Conservation (phyloP, 495 filamentous ascomycete genomes). For the Apodospora peruviana region DNA sequence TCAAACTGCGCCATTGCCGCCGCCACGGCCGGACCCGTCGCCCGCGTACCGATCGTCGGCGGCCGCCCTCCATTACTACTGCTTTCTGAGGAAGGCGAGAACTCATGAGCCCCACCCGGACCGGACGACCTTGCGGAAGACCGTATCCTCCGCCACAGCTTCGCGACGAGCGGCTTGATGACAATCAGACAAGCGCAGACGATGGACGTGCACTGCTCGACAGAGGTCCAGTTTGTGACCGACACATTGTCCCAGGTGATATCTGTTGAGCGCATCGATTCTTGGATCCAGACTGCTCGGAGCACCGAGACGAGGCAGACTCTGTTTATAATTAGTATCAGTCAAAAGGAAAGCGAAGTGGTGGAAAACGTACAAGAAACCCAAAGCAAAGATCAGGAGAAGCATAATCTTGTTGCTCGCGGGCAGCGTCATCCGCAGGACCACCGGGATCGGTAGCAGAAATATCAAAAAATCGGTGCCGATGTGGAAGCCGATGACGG, state of each 20-base stretch:
- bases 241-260: constrained; percentile 4
- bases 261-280: constrained; percentile 14
- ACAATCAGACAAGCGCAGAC: constrained; percentile 26
- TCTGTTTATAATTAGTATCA: neutral
- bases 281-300: constrained; percentile 14
- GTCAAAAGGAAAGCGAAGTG: neutral
- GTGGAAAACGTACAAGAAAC: constrained; percentile 14
- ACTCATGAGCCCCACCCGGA: neutral
- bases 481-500: constrained; percentile 16
- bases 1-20: no score
- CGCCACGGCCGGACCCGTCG: no score
- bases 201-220: constrained; percentile 27
- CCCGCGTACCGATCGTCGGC: neutral
- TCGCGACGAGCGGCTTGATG: constrained; percentile 19
- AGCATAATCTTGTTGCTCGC: constrained; percentile 15
- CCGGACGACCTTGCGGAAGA: neutral
- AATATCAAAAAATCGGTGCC: constrained; percentile 25
- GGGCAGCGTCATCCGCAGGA: constrained; percentile 16
- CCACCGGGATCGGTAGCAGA: constrained; percentile 23
- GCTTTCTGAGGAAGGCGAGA: neutral
- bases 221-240: constrained; percentile 22
- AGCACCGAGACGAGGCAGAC: constrained; percentile 27
- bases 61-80: neutral
- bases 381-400: constrained; percentile 10
- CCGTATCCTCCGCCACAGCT: neutral